Percentiles rank a stretch among this genome's conserved stretches.
phyloP scores from a whole-genome alignment of 495 filamentous ascomycete species.

The Apiosordaria backusii region DNA sequence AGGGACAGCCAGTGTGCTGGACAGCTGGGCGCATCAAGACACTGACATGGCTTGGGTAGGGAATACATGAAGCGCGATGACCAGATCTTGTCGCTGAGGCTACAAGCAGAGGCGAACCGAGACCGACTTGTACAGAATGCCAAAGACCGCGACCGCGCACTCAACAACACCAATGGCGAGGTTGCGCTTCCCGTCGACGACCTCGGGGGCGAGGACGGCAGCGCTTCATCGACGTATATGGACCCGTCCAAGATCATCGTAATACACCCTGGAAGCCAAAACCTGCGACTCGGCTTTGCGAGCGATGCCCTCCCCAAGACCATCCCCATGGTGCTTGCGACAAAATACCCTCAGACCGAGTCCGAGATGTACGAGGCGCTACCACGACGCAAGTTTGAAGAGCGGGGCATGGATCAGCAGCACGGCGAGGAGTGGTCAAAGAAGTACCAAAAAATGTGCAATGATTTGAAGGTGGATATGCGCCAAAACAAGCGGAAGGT shows the following conservation, averaged over 20 bases:
- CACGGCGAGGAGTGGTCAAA: conserved; percentile 83
- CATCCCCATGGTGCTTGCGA: conserved; percentile 87
- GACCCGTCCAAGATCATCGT: conserved; percentile 88
- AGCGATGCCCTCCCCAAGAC: conserved; percentile 94
- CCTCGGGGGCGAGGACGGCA: conserved; percentile 54
- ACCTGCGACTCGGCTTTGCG: conserved; percentile 84
- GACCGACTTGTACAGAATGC: conserved; percentile 76
- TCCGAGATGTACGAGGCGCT: conserved; percentile 82
- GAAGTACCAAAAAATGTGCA: conserved; percentile 75
- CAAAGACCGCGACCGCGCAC: conserved; percentile 79
- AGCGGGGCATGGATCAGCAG: conserved; percentile 65
- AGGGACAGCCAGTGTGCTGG: conserved; percentile 31
- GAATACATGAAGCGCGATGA: conserved; percentile 98
- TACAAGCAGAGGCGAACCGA: conserved; percentile 77
- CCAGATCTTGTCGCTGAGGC: conserved; percentile 81
- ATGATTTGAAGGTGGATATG: conserved; percentile 85
- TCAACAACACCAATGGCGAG: conserved; percentile 67
- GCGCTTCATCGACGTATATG: conserved; percentile 55
- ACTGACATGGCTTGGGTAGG: conserved; percentile 44
- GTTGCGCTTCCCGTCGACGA: conserved; percentile 56
- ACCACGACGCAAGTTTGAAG: conserved; percentile 80
- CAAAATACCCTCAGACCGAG: conserved; percentile 69
- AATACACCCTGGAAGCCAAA: conserved; percentile 97
- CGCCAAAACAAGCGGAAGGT: conserved; percentile 87
- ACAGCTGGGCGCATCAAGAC: not conserved